phyloP scores from a whole-genome alignment of 2,329 filamentous ascomycete genomes.

The Dendrostoma leiphaemia region DNA sequence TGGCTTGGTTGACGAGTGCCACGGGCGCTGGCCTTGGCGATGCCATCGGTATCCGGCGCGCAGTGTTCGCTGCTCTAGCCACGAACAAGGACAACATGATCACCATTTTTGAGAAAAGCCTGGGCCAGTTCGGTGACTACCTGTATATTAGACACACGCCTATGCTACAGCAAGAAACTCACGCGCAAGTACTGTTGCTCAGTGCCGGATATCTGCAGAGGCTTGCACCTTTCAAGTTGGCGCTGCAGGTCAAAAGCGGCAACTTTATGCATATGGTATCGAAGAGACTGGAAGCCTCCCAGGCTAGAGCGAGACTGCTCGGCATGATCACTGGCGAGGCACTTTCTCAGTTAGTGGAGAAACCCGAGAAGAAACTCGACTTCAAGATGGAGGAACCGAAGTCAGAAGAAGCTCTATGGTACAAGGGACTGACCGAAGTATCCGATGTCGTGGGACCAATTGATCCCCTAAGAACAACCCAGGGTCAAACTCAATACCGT shows the following conservation, averaged over 20 bases:
- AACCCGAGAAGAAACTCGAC: constrained; percentile 69
- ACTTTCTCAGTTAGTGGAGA: constrained; percentile 61
- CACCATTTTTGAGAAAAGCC: constrained; percentile 62
- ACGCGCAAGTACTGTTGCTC: constrained; percentile 76
- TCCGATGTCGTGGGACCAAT: constrained; percentile 62
- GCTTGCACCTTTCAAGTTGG: constrained; percentile 62
- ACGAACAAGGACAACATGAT: constrained; percentile 50
- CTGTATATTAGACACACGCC: constrained; percentile 84
- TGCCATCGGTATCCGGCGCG: constrained; percentile 63
- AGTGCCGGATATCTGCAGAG: constrained; percentile 74
- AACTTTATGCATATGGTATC: constrained; percentile 77
- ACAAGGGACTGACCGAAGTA: constrained; percentile 63
- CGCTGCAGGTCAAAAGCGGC: constrained; percentile 67
- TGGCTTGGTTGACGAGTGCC: constrained; percentile 63
- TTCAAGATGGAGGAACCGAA: constrained; percentile 82
- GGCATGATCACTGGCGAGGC: constrained; percentile 86
- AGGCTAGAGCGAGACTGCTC: constrained; percentile 72
- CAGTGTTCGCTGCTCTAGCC: constrained; percentile 58
- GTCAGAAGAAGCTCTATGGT: constrained; percentile 71
- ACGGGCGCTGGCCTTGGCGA: constrained; percentile 65
- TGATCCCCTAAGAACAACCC: constrained; percentile 40
- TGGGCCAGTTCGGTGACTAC: constrained; percentile 78
- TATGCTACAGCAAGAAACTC: constrained; percentile 84
- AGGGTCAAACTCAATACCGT: constrained; percentile 12
- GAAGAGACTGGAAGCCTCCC: constrained; percentile 77